Percentiles rank a stretch among this genome's conserved stretches.
phyloP scores from a whole-genome alignment of 1,139 yeast genomes.

The Casaregolazyma suthepensis region DNA sequence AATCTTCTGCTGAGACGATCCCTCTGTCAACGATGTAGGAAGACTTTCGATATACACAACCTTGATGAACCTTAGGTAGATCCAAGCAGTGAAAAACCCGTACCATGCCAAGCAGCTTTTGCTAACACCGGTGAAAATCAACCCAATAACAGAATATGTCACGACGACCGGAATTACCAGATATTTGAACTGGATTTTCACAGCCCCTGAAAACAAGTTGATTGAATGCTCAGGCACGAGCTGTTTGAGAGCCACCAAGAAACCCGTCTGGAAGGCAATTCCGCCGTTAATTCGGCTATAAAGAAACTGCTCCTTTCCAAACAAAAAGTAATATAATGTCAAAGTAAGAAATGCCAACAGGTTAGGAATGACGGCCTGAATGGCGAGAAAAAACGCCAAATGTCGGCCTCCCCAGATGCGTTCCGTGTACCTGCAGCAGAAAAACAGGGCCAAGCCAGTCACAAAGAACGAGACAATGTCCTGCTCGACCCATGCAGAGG shows the following conservation, averaged over 20 bases:
- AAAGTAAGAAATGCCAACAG: conserved; percentile 27
- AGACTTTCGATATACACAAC: conserved; percentile 34
- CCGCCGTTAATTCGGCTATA: conserved; percentile 58
- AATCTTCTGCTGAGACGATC: conserved; percentile 32
- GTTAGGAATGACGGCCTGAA: conserved; percentile 51
- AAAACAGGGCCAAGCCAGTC: conserved; percentile 45
- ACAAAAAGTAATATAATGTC: conserved; percentile 9
- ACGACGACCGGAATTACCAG: conserved; percentile 58
- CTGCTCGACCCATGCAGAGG: conserved; percentile 68
- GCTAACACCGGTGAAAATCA: conserved; percentile 10
- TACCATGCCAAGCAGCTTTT: conserved; percentile 50
- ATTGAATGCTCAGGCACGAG: conserved; percentile 83
- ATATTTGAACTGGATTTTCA: conserved; percentile 62
- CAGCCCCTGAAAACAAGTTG: conserved; percentile 53
- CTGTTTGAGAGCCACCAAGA: conserved; percentile 82
- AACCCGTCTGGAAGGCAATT: conserved; percentile 63
- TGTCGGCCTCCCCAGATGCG: conserved; percentile 55
- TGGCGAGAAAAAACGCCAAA: conserved; percentile 50
- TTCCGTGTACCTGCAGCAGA: conserved; percentile 50
- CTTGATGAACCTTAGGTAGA: conserved; percentile 72
- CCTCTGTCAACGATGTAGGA: conserved; percentile 23
- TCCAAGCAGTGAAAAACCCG: conserved; percentile 67
- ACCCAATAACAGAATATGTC: conserved; percentile 34
- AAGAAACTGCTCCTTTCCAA: conserved; percentile 12
- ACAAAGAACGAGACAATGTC: conserved; percentile 45